phyloP scores from a whole-genome alignment of 2,329 filamentous ascomycete genomes.

The Byssothecium circinans region DNA sequence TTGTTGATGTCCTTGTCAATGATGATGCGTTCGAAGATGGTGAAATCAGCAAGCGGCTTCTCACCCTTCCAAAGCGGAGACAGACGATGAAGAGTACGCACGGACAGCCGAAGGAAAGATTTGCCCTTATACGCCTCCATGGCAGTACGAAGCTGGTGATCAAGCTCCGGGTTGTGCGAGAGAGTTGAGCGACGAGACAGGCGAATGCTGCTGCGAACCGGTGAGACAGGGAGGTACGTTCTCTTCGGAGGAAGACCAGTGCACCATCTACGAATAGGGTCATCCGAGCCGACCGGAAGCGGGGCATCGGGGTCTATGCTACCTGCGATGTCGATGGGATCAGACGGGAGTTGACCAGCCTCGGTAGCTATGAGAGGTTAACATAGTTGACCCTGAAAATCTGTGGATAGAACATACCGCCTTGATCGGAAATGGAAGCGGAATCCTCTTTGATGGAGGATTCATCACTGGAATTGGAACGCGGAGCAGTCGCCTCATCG shows the following conservation, averaged over 20 bases:
- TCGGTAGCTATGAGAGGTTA: too few species aligned
- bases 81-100: slow-evolving; percentile 7
- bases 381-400: too few species aligned
- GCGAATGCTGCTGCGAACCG: background rate
- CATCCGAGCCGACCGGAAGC: background rate
- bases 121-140: slow-evolving; percentile 10
- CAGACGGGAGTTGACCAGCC: background rate
- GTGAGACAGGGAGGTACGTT: background rate
- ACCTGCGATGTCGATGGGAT: background rate
- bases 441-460: too few species aligned
- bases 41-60: slow-evolving; percentile 15
- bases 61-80: slow-evolving; percentile 13
- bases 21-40: slow-evolving; percentile 16
- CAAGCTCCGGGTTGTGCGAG: slow-evolving; percentile 18
- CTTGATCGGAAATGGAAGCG: too few species aligned
- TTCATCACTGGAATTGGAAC: too few species aligned
- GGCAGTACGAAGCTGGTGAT: slow-evolving; percentile 8
- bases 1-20: slow-evolving; percentile 17
- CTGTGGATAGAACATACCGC: too few species aligned
- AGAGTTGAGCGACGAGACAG: slow-evolving; percentile 15
- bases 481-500: too few species aligned
- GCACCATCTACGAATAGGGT: slow-evolving; percentile 5
- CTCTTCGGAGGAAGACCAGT: slow-evolving; percentile 9
- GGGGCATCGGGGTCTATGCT: background rate
- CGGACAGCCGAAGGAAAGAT: slow-evolving; percentile 15